Base-by-base conservation (phyloP, 2,329 filamentous ascomycete genomes). In the Colletotrichum sp. region DNA sequence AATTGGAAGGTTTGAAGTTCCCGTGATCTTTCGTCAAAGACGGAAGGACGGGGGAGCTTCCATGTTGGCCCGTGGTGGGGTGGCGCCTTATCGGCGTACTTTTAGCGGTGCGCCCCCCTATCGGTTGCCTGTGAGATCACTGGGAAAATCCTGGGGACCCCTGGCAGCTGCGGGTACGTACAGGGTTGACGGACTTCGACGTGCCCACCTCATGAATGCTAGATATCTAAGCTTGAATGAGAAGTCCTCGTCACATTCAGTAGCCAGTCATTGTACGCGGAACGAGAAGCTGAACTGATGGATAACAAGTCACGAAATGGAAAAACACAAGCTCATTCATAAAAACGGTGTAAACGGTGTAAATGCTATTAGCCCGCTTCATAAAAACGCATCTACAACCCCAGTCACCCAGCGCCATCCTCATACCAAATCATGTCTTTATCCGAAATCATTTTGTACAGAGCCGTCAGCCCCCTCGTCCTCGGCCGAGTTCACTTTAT, bases 391-490 rank as follows among this genome's bases (percentile, higher is more conserved):
- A 62, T 74, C 69, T 72, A 67, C 57, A 54, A 31, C 51, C 61
- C n/a, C 59, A 59, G 2, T 38, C 33, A 54, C 33, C 21, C 58
- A 29, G 29, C 47, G 58, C 63, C 33, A 36, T 58, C 24, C 24
- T 38, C 29, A 34, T 58, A 18, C 54, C n/a, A 21, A n/a, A 55
- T 57, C 57, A 36, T 59, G 31, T 58, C 61, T 73, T 73, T 67
- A 76, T 43, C 72, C 73, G 54, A 78, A 78, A 43, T 76, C 76
- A 24, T 73, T 69, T 65, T 78, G 77, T 15, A 61, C 72, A 33
- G 73, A 76, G 15, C 34, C 68, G 8, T 74, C 72, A 2, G 62
- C 75, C 24, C 70, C 65, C 16, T 75, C 74, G 36, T 65, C 54
- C 21, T 65, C 75, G 13, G 34, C 59, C 29, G 70, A 72, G 6